Evolutionary conservation across 306 rosid genomes (phyloP).

Genomic region (Lathyrus aphaca): DNA sequence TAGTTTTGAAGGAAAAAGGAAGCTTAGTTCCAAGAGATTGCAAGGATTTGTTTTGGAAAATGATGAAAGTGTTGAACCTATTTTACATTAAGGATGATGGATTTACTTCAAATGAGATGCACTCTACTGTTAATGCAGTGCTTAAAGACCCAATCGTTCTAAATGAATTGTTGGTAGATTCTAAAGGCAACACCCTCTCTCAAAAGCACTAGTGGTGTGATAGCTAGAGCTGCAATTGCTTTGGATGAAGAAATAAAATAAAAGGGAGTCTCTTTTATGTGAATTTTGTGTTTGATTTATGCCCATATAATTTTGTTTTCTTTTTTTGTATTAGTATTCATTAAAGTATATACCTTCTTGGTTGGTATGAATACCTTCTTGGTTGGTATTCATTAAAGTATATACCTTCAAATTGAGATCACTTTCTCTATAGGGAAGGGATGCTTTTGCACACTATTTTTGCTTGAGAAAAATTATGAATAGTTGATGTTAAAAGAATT

Average conservation of each 20-base stretch:
- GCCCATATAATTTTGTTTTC: no score
- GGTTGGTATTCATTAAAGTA: no score
- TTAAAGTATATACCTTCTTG: no score
- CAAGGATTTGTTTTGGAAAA: conserved; percentile 88
- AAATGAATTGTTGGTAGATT: conserved; percentile 32
- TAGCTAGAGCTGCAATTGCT: conserved; percentile 21
- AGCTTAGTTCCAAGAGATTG: conserved; percentile 74
- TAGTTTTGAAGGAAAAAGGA: conserved; percentile 64
- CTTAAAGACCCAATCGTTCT: conserved; percentile 59
- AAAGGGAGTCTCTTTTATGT: neutral
- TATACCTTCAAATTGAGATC: no score
- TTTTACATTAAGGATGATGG: conserved; percentile 84
- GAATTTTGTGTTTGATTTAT: neutral
- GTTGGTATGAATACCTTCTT: no score
- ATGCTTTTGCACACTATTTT: no score
- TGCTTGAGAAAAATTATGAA: neutral
- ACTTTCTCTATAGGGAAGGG: no score
- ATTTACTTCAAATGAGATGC: conserved; percentile 62
- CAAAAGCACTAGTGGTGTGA: neutral
- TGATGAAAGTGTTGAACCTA: conserved; percentile 59
- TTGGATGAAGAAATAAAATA: neutral
- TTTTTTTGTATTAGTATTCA: no score
- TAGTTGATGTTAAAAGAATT: neutral
- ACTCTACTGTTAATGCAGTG: conserved; percentile 54
- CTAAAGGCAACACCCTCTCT: conserved; percentile 13